A percentile compares a stretch with the other conserved stretches of the same genome.
Conservation (phyloP, 2,329 filamentous ascomycete species). For the Mycocentrospora acerina region DNA sequence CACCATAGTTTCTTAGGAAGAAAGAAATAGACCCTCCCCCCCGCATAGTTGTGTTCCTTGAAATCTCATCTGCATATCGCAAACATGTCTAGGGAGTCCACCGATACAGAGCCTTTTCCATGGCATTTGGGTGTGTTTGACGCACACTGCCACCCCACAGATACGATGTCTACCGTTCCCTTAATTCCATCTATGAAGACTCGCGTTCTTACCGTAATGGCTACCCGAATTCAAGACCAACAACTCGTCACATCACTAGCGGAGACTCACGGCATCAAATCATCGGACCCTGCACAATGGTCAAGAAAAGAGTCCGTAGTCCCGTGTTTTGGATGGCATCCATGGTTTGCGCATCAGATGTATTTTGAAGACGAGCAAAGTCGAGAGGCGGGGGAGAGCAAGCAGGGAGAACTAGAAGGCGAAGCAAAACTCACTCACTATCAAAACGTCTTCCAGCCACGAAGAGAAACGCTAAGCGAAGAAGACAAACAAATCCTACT, state of each 20-base stretch:
- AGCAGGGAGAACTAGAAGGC: constrained; percentile 50
- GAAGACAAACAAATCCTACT: constrained; percentile 47
- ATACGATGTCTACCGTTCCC: constrained; percentile 65
- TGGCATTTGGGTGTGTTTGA: constrained; percentile 74
- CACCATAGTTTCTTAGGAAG: too few relatives aligned
- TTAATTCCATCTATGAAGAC: constrained; percentile 66
- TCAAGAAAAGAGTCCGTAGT: constrained; percentile 52
- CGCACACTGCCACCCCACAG: constrained; percentile 82
- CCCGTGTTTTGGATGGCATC: constrained; percentile 84
- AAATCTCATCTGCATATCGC: too few relatives aligned
- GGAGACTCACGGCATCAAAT: constrained; percentile 53
- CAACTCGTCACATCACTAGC: constrained; percentile 67
- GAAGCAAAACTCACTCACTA: constrained; percentile 62
- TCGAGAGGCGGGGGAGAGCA: constrained; percentile 3
- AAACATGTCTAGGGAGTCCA: background rate
- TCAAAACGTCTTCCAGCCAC: constrained; percentile 61
- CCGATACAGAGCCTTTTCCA: constrained; percentile 49
- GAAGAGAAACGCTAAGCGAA: constrained; percentile 26
- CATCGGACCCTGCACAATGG: constrained; percentile 25
- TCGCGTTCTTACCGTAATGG: constrained; percentile 70
- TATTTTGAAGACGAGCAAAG: constrained; percentile 50
- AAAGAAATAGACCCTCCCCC: too few relatives aligned
- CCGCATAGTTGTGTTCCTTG: too few relatives aligned
- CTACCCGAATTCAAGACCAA: constrained; percentile 74
- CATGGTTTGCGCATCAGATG: constrained; percentile 80